These are phyloP conservation scores for Candolleomyces eurysporus DNA, from an alignment of 768 basidiomycete genomes.

Conservation along the genomic window DNA sequence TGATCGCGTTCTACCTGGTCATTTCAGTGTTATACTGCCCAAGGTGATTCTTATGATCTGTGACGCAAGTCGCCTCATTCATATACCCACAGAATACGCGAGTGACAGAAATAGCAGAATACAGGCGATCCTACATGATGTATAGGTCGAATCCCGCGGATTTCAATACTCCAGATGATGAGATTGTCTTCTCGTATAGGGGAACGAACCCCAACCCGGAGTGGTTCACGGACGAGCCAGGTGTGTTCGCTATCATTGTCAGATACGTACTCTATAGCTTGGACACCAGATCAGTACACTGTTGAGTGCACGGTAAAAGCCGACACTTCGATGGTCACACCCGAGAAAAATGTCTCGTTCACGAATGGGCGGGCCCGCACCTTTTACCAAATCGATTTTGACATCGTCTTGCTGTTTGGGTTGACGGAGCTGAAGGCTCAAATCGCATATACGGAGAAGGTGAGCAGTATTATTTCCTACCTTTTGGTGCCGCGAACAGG, in stretches of 20 bases:
- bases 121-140: neutral
- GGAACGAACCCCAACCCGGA: neutral
- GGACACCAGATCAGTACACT: neutral
- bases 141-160: neutral
- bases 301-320: neutral
- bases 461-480: slow-evolving; percentile 14
- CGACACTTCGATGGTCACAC: neutral
- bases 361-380: neutral
- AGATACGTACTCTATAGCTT: neutral
- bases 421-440: slow-evolving; percentile 53
- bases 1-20: neutral
- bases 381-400: slow-evolving; percentile 34
- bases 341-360: neutral
- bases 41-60: neutral
- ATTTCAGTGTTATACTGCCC: neutral
- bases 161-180: neutral
- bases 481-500: too few species aligned
- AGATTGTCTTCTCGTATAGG: neutral
- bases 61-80: neutral
- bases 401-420: slow-evolving; percentile 50
- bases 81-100: neutral
- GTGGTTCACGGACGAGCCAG: neutral
- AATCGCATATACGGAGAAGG: slow-evolving; percentile 50
- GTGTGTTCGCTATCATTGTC: neutral
- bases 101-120: neutral